Evolutionary conservation across 2,329 filamentous ascomycete species (phyloP), one percentile per base, ranked within the genome.

Genomic region (Aspergillus sp.): DNA sequence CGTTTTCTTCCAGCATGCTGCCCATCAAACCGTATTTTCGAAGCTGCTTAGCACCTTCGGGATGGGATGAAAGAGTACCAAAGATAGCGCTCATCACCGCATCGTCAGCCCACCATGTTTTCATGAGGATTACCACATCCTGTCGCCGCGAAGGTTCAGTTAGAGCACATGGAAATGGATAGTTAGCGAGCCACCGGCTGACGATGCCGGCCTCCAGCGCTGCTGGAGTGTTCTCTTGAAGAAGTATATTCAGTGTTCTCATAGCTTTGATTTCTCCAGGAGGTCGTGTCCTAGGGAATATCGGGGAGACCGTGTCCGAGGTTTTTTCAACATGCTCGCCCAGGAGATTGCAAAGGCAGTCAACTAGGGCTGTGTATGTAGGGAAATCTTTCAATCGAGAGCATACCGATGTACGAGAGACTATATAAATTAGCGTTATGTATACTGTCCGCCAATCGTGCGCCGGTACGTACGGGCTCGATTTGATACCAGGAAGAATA

Each of bases 151-250:
- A 71, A 53, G 85, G 81, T 54, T 83, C 80, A 2, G 80, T 74
- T 1, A 73, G 74, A 17, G 79, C 76, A 18, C 88, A 89, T 78
- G 89, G 78, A 49, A 80, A 92, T 7, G 85, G 83, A 70, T 92
- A 90, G 64, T 84, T 85, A 34, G 79, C 82, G n/a, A 93, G 81
- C 89, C 89, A 93, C 55, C 84, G 85, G 59, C 88, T 85, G 39
- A 93, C 81, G 60, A 93, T 85, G 6, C 81, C 81, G 38, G 87
- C 85, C 68, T 84, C 75, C 17, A 91, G 74, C 53, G 81, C 81
- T 24, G 80, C 79, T 1, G 81, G 75, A 17, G 84, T 81, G 63
- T 84, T 83, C 60, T 83, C 83, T 58, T 80, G 81, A n/a, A 88
- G 78, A 3, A 91, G 75, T 6, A 75, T 67, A 64, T 89, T 86